Conservation (phyloP, 2,329 filamentous ascomycete genomes). For the Acephala macrosclerotiorum region DNA sequence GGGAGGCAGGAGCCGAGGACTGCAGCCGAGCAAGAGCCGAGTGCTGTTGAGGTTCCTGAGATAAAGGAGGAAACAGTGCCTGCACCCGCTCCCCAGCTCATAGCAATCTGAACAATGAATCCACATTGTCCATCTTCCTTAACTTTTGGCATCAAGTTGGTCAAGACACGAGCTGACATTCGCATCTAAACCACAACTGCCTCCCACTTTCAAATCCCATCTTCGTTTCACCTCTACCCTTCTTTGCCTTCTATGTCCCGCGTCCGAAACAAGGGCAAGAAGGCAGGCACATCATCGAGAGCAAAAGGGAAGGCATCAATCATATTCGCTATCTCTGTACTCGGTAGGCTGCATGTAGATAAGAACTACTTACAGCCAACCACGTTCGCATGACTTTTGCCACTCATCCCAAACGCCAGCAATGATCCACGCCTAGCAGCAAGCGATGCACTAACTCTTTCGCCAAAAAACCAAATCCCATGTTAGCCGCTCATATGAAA, state of each 20-base stretch:
- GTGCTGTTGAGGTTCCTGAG: neutral
- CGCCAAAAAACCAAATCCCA: neutral
- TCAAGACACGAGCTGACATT: neutral
- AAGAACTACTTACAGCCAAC: neutral
- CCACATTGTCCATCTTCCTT: neutral
- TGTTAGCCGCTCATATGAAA: neutral
- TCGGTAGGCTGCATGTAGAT: neutral
- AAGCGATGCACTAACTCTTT: neutral
- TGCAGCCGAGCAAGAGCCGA: neutral
- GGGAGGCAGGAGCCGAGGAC: neutral
- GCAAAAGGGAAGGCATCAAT: neutral
- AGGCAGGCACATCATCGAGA: neutral
- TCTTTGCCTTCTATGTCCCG: too few relatives aligned
- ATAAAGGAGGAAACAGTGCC: neutral
- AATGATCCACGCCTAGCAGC: neutral
- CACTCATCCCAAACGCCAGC: neutral
- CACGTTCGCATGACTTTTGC: neutral
- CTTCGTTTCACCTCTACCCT: neutral
- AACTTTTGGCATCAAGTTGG: neutral
- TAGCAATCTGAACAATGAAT: neutral
- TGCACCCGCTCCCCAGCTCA: neutral
- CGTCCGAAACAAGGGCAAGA: too few relatives aligned
- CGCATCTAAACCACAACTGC: constrained; percentile 5
- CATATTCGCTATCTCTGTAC: neutral
- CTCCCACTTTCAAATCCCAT: neutral